phyloP scores from a whole-genome alignment of 495 filamentous ascomycete species.

The Neurospora sp. region DNA sequence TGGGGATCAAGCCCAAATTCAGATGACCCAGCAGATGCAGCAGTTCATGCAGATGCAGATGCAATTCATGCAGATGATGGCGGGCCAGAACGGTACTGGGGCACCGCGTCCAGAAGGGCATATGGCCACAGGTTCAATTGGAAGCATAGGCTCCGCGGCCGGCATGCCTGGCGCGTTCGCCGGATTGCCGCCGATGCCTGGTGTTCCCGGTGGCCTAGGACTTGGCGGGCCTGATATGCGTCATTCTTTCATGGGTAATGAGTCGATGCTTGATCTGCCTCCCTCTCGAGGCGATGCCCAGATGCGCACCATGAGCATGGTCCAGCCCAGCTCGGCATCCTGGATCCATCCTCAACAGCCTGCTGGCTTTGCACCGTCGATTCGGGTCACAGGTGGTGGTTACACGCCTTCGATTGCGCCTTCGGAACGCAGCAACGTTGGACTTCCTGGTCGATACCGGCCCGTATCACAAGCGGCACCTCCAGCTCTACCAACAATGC shows the following conservation, averaged over 20 bases:
- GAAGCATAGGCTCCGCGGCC: slow-evolving; percentile 14
- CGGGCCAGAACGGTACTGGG: slow-evolving; percentile 25
- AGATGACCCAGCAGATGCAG: slow-evolving; percentile 81
- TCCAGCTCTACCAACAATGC: slow-evolving; percentile 15
- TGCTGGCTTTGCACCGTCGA: slow-evolving; percentile 36
- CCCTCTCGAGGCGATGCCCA: slow-evolving; percentile 26
- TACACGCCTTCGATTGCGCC: slow-evolving; percentile 69
- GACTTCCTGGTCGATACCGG: slow-evolving; percentile 82
- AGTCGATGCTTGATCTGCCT: slow-evolving; percentile 27
- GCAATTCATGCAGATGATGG: slow-evolving; percentile 81
- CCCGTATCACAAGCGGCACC: slow-evolving; percentile 59
- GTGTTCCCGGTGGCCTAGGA: slow-evolving; percentile 5
- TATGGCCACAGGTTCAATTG: slow-evolving; percentile 23
- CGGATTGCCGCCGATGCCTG: slow-evolving; percentile 10
- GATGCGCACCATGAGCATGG: slow-evolving; percentile 67
- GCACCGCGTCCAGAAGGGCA: slow-evolving; percentile 26
- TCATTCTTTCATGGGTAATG: slow-evolving; percentile 33
- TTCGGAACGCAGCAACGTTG: slow-evolving; percentile 88
- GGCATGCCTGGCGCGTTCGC: slow-evolving; percentile 6
- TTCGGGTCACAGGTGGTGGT: slow-evolving; percentile 34
- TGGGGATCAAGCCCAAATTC: slow-evolving; percentile 66
- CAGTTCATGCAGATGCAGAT: slow-evolving; percentile 92
- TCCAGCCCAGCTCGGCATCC: slow-evolving; percentile 54
- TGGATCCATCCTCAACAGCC: slow-evolving; percentile 32
- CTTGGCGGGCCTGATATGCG: slow-evolving; percentile 23